Base-by-base conservation (phyloP, 78 protist genomes). In the Dictyostelium capitatum region DNA sequence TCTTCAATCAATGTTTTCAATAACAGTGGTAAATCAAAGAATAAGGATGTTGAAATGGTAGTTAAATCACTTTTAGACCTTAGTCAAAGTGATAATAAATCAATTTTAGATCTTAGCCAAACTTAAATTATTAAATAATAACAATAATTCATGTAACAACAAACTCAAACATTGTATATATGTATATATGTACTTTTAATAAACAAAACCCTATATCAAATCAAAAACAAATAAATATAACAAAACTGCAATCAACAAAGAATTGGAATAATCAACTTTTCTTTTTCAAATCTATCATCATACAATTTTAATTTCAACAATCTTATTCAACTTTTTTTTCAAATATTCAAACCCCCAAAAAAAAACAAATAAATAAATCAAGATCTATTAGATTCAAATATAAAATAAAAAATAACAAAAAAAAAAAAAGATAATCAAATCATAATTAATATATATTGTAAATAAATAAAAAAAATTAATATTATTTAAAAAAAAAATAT, bases 11-110 rank as follows among this genome's bases (percentile, higher is more conserved):
- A 19, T 46, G 12, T 25, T 28, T 72, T 79, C 90, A 69, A 25
- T 54, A 17, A 70, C 69, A n/a, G 46, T 47, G 23, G 41, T 62
- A 62, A 62, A 62, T 62, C 70, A 80, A 62, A 43, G 47, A 73
- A 80, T 19, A 72, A 75, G 37, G 92, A 84, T 28, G 92, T 74
- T 74, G 92, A 84, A 84, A 37, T 72, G 28, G 57, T 81, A 17
- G 89, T 75, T 5, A 84, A 84, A 57, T 84, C 92, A 41, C 74
- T 84, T 9, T 46, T 84, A n/a, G 82, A 79, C n/a, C 37, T 84
- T 15, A n/a, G 73, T 37, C 83, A 79, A 20, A 43, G 48, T 48
- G 54, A 41, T 50, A n/a, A n/a, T n/a, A 48, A 48, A 48, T 23
- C 10, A 32, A 74, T 74, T 30, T 70, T 32, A 37, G 43, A 37